These are phyloP conservation scores for Neofusicoccum laricinum DNA, from an alignment of 2,329 filamentous ascomycete genomes.

Conservation along the genomic window DNA sequence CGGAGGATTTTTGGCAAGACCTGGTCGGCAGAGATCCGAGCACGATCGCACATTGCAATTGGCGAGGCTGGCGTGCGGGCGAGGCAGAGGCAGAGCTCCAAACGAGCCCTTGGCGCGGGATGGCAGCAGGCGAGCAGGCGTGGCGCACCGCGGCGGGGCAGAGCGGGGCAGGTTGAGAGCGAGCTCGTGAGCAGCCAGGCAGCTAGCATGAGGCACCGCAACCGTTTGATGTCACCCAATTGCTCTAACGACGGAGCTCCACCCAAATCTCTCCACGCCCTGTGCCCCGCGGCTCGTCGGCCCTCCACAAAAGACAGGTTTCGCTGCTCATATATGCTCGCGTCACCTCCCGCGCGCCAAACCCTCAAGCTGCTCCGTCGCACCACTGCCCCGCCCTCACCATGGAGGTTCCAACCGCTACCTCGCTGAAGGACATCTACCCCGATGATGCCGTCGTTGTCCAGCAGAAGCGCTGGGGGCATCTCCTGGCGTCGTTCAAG, in stretches of 20 bases:
- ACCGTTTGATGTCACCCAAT: constrained; percentile 15
- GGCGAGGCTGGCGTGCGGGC: not conserved
- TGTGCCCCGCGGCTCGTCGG: constrained; percentile 2
- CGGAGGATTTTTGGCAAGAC: not conserved
- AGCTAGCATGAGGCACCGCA: not conserved
- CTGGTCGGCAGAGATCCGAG: not conserved
- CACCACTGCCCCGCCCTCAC: constrained; percentile 5
- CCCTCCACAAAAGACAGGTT: not conserved
- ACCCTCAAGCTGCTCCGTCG: not conserved
- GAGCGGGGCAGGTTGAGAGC: constrained; percentile 5
- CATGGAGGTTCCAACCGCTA: constrained; percentile 65
- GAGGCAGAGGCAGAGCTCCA: not conserved
- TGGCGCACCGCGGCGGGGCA: constrained; percentile 7
- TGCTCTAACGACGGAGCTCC: not conserved
- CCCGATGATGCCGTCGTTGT: constrained; percentile 65
- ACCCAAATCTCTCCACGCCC: constrained; percentile 13
- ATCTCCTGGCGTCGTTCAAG: constrained; percentile 68
- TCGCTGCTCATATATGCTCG: not conserved
- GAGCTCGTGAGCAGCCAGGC: constrained; percentile 14
- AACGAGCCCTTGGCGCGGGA: not conserved
- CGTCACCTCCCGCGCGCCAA: not conserved
- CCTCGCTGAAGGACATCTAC: constrained; percentile 78
- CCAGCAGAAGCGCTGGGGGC: constrained; percentile 73
- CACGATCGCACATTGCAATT: not conserved
- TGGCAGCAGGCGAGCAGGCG: not conserved